phyloP scores from a whole-genome alignment of 192 early-diverging fungal species.

The Funneliformis mosseae region DNA sequence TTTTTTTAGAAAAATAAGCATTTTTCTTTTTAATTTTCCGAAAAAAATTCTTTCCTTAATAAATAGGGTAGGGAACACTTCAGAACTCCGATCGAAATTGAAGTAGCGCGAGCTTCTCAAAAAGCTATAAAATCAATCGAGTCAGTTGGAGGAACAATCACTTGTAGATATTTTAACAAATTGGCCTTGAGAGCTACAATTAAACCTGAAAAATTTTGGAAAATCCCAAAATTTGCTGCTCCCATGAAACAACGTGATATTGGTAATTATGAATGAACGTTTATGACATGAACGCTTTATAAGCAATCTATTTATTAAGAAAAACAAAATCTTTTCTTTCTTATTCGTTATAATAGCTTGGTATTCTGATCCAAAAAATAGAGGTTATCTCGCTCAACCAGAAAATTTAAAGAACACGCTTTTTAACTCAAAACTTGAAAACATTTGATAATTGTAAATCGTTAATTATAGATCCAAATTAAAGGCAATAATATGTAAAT shows the following conservation, averaged over 20 bases:
- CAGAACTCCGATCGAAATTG: constrained; percentile 76
- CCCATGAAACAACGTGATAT: constrained; percentile 68
- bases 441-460: not conserved
- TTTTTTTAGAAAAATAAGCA: constrained; percentile 27
- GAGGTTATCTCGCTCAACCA: constrained; percentile 70
- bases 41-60: not conserved
- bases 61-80: constrained; percentile 76
- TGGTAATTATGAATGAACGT: constrained; percentile 38
- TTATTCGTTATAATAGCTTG: constrained; percentile 41
- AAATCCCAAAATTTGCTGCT: constrained; percentile 66
- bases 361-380: constrained; percentile 67
- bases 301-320: too few relatives aligned
- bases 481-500: not conserved
- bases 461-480: not conserved
- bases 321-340: not conserved
- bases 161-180: constrained; percentile 78
- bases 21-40: too few relatives aligned
- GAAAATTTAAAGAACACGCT: not conserved
- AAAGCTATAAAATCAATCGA: constrained; percentile 83
- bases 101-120: constrained; percentile 80
- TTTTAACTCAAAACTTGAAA: too few relatives aligned
- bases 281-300: constrained; percentile 19
- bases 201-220: constrained; percentile 79
- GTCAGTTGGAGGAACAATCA: constrained; percentile 76
- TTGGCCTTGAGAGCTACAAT: constrained; percentile 73